phyloP scores from a whole-genome alignment of 371 early-diverging fungal genomes.

The Apophysomyces trapeziformis region DNA sequence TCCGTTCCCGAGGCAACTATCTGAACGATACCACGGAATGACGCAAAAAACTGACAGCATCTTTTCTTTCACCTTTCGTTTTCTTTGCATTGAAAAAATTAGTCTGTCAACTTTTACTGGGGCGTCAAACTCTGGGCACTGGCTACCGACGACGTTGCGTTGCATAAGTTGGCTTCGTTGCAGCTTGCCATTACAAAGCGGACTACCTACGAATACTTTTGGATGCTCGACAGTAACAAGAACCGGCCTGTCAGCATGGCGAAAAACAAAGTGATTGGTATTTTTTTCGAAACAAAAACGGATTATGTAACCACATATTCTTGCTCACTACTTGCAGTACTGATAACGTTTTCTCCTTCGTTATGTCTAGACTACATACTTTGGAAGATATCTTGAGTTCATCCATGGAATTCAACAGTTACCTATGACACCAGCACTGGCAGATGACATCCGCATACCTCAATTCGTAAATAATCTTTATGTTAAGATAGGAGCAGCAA shows the following conservation, averaged over 20 bases:
- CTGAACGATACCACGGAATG: neutral
- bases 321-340: conserved; percentile 8
- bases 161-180: conserved; percentile 48
- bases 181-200: conserved; percentile 63
- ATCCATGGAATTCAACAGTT: conserved; percentile 84
- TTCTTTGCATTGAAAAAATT: neutral
- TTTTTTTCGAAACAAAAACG: conserved; percentile 74
- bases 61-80: no score
- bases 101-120: conserved; percentile 76
- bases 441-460: conserved; percentile 47
- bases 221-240: conserved; percentile 54
- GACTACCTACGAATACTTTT: conserved; percentile 70
- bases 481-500: neutral
- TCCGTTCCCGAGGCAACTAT: conserved; percentile 66
- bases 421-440: conserved; percentile 75
- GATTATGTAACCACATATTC: conserved; percentile 59
- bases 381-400: conserved; percentile 65
- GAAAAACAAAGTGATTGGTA: conserved; percentile 70
- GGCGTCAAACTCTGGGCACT: conserved; percentile 68
- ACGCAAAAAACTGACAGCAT: no score
- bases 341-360: conserved; percentile 8
- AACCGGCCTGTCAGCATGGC: conserved; percentile 56
- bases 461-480: conserved; percentile 45
- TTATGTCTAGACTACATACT: conserved; percentile 58
- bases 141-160: conserved; percentile 41